These are phyloP conservation scores for Calonectria honghensis DNA, from an alignment of 2,329 filamentous ascomycete genomes.

Conservation along the genomic window DNA sequence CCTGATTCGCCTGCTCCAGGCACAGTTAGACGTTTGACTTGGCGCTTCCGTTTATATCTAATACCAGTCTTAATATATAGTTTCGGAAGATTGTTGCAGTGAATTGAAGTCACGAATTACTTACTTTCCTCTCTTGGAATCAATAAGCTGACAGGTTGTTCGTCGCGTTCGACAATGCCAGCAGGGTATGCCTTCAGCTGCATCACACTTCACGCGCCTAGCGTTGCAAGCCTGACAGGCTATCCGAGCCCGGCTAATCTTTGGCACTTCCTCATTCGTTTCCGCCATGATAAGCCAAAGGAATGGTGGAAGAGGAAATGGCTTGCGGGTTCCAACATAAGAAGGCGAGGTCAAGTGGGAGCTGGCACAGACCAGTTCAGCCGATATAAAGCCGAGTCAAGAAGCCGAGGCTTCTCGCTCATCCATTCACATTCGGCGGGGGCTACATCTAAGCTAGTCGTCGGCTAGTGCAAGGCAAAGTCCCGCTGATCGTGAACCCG, in stretches of 20 bases:
- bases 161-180: conserved; percentile 47
- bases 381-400: neutral
- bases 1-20: neutral
- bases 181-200: conserved; percentile 44
- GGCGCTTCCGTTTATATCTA: conserved; percentile 13
- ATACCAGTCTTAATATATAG: neutral
- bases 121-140: conserved; percentile 47
- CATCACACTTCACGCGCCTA: conserved; percentile 49
- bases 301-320: neutral
- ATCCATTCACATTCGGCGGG: neutral
- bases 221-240: conserved; percentile 50
- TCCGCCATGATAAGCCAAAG: conserved; percentile 10
- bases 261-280: neutral
- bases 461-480: neutral
- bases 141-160: conserved; percentile 46
- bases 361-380: neutral
- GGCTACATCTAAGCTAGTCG: neutral
- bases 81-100: neutral
- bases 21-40: neutral
- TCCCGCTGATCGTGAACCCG: neutral
- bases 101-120: neutral
- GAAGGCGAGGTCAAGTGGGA: conserved; percentile 19
- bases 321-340: neutral
- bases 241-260: conserved; percentile 40
- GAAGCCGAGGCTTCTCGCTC: conserved; percentile 12